Evolutionary conservation across 148 eudicot species (phyloP), one percentile per base, ranked within the genome.

Genomic region (Pouteria glomerata): DNA sequence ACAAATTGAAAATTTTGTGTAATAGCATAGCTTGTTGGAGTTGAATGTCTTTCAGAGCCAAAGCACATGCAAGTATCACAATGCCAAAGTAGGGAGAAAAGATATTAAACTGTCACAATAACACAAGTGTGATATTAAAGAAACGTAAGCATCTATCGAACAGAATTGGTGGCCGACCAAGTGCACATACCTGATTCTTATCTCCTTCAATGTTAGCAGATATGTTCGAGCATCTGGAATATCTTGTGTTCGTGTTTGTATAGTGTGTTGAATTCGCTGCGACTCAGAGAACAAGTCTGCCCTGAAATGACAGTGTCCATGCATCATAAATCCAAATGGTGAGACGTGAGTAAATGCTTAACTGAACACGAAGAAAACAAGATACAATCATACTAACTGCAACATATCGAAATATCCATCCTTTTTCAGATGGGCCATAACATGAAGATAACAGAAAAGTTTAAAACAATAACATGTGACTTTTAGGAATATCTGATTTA

Each of bases 141-240:
- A 31, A 8, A 31, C 18, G 16, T 23, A 48, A 29, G 14, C 19
- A 24, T 64, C 2, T 26, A 18, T 3, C 18, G 37, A 73, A 24
- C 48, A 10, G 51, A 51, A 19, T 62, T 29, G 58, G 63, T 44
- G 21, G 41, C 65, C 14, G 39, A 33, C 21, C 41, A n/a, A 5
- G 52, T 53, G 63, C 59, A 84, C 84, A 47, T 78, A 95, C 98
- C 93, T 95, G 75, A 73, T 65, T 14, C 96, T 71, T 33, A 89
- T 89, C 79, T 95, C 98, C 81, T 86, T 85, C 86, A 91, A 53
- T 6, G 90, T 82, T 77, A 78, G 76, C 24, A 95, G 83, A 79
- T 89, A 88, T 21, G 93, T 78, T 47, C 97, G 87, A 73, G 88
- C 97, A 86, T 95, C 98, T 42, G 78, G 79, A 73, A 95, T 91